These are phyloP conservation scores for Sclerotiophoma versabilis DNA, from an alignment of 2,329 filamentous ascomycete species.

Conservation along the genomic window DNA sequence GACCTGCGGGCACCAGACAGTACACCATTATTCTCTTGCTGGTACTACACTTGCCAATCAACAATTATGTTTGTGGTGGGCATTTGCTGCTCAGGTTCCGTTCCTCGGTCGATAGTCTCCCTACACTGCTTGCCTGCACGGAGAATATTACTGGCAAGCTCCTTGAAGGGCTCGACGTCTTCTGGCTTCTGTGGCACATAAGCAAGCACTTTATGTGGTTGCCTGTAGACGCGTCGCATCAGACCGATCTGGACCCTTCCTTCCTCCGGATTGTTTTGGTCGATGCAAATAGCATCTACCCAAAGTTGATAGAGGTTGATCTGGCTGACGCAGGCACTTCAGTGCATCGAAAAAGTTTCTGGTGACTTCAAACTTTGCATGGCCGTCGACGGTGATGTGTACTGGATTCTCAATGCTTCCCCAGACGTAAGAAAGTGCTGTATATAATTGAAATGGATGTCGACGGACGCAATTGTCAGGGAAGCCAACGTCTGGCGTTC, in stretches of 20 bases:
- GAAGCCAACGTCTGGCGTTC: neutral
- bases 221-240: neutral
- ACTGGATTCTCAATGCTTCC: neutral
- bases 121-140: neutral
- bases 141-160: neutral
- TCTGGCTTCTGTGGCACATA: neutral
- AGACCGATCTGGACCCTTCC: neutral
- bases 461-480: neutral
- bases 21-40: neutral
- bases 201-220: neutral
- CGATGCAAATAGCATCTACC: neutral
- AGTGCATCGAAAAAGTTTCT: neutral
- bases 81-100: no score
- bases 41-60: no score
- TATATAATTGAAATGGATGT: neutral
- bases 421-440: neutral
- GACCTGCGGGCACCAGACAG: neutral
- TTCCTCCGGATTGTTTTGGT: neutral
- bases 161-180: neutral
- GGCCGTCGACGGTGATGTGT: neutral
- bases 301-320: neutral
- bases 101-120: neutral
- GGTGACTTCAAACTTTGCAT: neutral
- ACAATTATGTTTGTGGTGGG: no score
- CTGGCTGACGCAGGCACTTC: neutral